phyloP scores from a whole-genome alignment of 164 flowering plant genomes.

The Chimonanthus praecox region DNA sequence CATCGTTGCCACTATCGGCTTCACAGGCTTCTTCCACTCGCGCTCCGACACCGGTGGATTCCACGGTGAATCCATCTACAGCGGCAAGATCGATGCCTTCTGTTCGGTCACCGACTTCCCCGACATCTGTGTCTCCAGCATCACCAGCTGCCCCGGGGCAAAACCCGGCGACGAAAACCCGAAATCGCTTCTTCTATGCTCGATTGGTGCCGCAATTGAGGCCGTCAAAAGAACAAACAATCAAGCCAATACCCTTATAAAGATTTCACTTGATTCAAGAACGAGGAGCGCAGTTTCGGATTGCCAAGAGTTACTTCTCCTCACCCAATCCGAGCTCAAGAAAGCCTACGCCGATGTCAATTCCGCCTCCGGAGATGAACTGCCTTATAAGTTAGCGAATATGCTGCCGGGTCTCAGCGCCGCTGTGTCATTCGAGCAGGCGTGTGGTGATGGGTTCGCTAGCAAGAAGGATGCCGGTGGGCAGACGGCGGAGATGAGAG shows the following conservation, averaged over 20 bases:
- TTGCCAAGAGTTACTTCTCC: constrained; percentile 34
- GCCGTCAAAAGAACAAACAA: neutral
- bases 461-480: neutral
- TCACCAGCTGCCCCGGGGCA: neutral
- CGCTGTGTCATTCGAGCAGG: constrained; percentile 1
- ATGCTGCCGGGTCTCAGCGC: constrained; percentile 7
- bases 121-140: neutral
- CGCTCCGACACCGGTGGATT: neutral
- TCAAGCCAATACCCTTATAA: neutral
- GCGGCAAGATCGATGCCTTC: neutral
- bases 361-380: constrained; percentile 6
- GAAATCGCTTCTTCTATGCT: neutral
- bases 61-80: neutral
- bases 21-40: neutral
- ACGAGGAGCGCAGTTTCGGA: constrained; percentile 9
- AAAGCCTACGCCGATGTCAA: constrained; percentile 25
- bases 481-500: neutral
- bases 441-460: constrained; percentile 4
- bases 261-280: neutral
- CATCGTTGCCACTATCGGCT: neutral
- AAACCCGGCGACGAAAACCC: neutral
- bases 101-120: neutral
- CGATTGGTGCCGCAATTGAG: neutral
- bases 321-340: constrained; percentile 32
- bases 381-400: constrained; percentile 18